phyloP scores from a whole-genome alignment of 192 early-diverging fungal genomes.

The Mortierella antarctica region DNA sequence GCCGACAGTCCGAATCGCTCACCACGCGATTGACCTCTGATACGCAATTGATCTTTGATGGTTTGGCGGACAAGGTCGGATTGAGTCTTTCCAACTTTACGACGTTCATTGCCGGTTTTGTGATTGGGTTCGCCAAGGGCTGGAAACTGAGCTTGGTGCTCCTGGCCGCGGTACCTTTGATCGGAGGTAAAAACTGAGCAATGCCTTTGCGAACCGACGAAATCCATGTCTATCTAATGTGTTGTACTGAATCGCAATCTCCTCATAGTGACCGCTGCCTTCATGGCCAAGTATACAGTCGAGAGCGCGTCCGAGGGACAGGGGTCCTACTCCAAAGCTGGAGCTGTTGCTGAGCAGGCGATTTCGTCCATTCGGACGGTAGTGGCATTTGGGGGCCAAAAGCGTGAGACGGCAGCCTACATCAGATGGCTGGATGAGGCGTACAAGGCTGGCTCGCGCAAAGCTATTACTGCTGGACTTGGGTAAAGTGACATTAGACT shows the following conservation, averaged over 20 bases:
- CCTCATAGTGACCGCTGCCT: slow-evolving; percentile 12
- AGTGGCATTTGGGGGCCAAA: slow-evolving; percentile 84
- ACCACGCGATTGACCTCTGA: slow-evolving; percentile 87
- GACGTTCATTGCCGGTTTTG: slow-evolving; percentile 79
- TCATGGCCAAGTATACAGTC: slow-evolving; percentile 29
- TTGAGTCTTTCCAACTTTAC: slow-evolving; percentile 70
- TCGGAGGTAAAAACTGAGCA: slow-evolving; percentile 38
- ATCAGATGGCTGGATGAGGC: slow-evolving; percentile 69
- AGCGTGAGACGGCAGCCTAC: slow-evolving; percentile 76
- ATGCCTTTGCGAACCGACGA: background rate
- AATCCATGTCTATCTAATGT: background rate
- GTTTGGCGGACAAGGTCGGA: slow-evolving; percentile 84
- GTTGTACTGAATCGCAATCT: background rate
- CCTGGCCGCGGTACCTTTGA: slow-evolving; percentile 72
- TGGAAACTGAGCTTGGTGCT: slow-evolving; percentile 73
- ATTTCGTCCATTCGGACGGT: slow-evolving; percentile 89
- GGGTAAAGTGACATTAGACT: slow-evolving; percentile 52
- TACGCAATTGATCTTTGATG: slow-evolving; percentile 89
- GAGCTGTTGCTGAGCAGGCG: slow-evolving; percentile 91
- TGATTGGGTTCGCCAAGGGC: slow-evolving; percentile 68
- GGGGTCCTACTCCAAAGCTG: slow-evolving; percentile 84
- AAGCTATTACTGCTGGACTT: slow-evolving; percentile 65
- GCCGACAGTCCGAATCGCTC: slow-evolving; percentile 53
- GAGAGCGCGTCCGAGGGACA: slow-evolving; percentile 55
- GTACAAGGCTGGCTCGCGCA: slow-evolving; percentile 70